Percentiles rank a stretch among this genome's conserved stretches.
phyloP scores from a whole-genome alignment of 176 grass and related monocot genomes.

The Hyparrhenia diplandra region DNA sequence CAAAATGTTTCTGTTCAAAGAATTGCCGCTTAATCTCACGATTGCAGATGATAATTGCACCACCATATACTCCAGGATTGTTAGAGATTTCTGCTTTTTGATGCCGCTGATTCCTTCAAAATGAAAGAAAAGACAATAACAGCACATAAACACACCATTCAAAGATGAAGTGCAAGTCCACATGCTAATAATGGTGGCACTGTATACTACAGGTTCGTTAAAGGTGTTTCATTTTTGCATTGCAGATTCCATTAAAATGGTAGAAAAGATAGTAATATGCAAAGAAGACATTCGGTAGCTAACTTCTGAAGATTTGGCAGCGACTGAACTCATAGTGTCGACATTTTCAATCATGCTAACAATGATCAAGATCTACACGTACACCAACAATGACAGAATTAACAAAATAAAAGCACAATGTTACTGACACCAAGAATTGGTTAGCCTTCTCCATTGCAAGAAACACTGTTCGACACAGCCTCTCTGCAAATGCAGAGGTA shows the following conservation, averaged over 20 bases:
- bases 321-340: background rate
- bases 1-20: conserved; percentile 43
- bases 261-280: conserved; percentile 1
- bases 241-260: conserved; percentile 7
- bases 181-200: conserved; percentile 19
- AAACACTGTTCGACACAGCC: too few species aligned
- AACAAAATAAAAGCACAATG: background rate
- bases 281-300: background rate
- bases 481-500: too few species aligned
- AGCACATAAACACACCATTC: background rate
- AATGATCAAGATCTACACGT: background rate
- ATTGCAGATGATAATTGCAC: conserved; percentile 59
- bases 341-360: conserved; percentile 7
- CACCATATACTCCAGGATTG: conserved; percentile 47
- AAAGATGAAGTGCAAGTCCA: background rate
- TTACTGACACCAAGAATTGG: background rate
- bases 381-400: background rate
- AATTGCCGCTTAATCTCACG: conserved; percentile 35
- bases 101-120: conserved; percentile 29
- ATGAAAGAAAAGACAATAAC: background rate
- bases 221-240: conserved; percentile 10
- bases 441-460: background rate
- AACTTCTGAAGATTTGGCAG: background rate
- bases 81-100: conserved; percentile 17
- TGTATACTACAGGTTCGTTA: conserved; percentile 14